Evolutionary conservation across 176 grass and related monocot genomes (phyloP).

Genomic region (Leersia perrieri): DNA sequence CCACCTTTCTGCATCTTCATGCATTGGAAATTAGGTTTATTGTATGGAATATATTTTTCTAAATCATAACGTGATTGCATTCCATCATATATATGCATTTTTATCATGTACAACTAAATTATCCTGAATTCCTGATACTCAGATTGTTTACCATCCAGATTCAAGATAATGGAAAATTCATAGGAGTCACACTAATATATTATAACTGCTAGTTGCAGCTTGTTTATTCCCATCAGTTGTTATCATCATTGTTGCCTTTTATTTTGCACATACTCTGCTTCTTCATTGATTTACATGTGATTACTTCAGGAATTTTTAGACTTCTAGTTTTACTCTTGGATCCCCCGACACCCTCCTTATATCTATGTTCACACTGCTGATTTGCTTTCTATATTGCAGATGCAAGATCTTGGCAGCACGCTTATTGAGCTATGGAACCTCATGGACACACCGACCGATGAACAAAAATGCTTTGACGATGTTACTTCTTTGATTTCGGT

Average conservation of each 20-base stretch:
- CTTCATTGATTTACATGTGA: not conserved
- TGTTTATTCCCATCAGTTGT: not conserved
- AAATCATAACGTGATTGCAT: not conserved
- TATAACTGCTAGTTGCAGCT: not conserved
- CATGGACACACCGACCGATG: constrained; percentile 67
- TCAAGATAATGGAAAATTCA: not conserved
- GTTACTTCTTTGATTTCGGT: constrained; percentile 73
- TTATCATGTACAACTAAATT: not conserved
- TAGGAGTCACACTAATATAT: not conserved
- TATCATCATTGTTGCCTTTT: not conserved
- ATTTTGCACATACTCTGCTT: not conserved
- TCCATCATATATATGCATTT: not conserved
- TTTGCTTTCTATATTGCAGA: constrained; percentile 45
- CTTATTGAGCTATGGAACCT: constrained; percentile 90
- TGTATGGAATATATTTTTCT: not conserved
- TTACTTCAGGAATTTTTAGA: not conserved
- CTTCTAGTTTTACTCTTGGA: not conserved
- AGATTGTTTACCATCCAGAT: not conserved
- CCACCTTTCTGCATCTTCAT: not conserved
- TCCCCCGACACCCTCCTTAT: no score
- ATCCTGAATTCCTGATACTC: not conserved
- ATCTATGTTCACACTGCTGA: not conserved
- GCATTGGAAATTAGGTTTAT: not conserved
- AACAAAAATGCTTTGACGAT: constrained; percentile 64
- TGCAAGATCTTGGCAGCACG: constrained; percentile 71